Base-by-base conservation (phyloP, 2,329 filamentous ascomycete species). In the Nemania serpens region DNA sequence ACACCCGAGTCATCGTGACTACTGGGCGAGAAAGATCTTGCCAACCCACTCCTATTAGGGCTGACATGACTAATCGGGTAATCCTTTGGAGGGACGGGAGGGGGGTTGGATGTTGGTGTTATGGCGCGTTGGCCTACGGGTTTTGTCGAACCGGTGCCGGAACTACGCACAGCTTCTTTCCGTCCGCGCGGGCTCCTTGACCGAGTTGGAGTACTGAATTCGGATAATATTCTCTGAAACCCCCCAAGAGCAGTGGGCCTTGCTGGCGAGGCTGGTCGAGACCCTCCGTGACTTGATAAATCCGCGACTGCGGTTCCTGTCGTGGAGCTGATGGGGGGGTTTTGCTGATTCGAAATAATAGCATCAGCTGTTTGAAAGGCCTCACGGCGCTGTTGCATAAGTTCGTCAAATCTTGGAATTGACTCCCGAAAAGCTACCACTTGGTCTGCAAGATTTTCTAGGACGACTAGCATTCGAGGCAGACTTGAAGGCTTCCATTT, bases 361-460 rank as follows among this genome's bases (percentile, higher is more conserved):
- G 78, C 70, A 65, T 86, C 83, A 2, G 86, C 84, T 2, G 84
- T 84, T 67, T 85, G 83, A 68, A 89, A 90, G 0, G 84, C 86
- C 63, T 87, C 83, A 5, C 86, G 84, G 12, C 81, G 86, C 74
- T 83, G 87, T 75, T 82, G 88, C 3, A 93, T 77, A 2, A 93
- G 80, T 39, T 90, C 86, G 53, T 91, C 88, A 70, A 93, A 93
- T 39, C 90, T 85, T 0, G 89, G 85, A 6, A 93, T 82, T 5
- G 84, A 83, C 48, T 79, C 78, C 55, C 86, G 84, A 77, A 89
- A 92, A 1, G 77, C 77, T 13, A 79, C 75, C 12, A 91, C 82
- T 70, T 91, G 86, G 22, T 85, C 81, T 11, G 85, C 82, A 1
- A 93, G 80, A 6, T 74, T 76, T 64, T 86, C 82, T 0, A 93